Base-by-base conservation (phyloP, 2,329 filamentous ascomycete genomes). In the Ophiostoma tasmaniense region DNA sequence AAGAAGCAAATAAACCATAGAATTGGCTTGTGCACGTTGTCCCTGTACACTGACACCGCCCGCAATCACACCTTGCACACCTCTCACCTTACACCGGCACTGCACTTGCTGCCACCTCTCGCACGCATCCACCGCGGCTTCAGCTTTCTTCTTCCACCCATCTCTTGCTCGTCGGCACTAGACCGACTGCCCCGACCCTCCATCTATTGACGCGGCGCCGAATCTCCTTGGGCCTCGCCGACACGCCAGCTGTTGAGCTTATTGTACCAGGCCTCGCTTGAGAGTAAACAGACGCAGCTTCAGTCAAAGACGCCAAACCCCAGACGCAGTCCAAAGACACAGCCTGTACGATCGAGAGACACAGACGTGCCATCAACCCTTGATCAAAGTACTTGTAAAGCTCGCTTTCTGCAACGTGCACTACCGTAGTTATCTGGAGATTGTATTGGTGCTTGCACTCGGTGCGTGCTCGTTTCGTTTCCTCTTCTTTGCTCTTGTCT, bases 351-450 rank as follows among this genome's bases (percentile, higher is more conserved):
- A 52, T 69, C 68, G 61, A 64, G 66, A 69, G 55, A 65, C 66
- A 67, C 66, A 13, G 30, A 55, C 45, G 66, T 69, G 68, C 35
- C 42, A 69, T 67, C 45, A 11, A 67, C 65, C 45, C 5, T 33
- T 25, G 30, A 64, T 33, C 61, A 13, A 22, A 65, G 20, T n/a
- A n/a, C n/a, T n/a, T n/a, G n/a, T 37, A 37, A 52, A 59, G 39
- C 45, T 69, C 66, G 61, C 66, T 66, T 69, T 50, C 66, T 67
- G 68, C 68, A 67, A 69, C 68, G 55, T 69, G 68, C 68, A 35
- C 66, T 35, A 64, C 68, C 59, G 39, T 20, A 25, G 39, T 35
- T 39, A 37, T 52, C 35, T 25, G 13, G n/a, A 52, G 17, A 17
- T 17, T 52, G 42, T 22, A 45, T 28, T 28, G 2, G 33, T 33